Evolutionary conservation across 805 yeast genomes (phyloP).

Genomic region (Pichia rugopelliculosa): DNA sequence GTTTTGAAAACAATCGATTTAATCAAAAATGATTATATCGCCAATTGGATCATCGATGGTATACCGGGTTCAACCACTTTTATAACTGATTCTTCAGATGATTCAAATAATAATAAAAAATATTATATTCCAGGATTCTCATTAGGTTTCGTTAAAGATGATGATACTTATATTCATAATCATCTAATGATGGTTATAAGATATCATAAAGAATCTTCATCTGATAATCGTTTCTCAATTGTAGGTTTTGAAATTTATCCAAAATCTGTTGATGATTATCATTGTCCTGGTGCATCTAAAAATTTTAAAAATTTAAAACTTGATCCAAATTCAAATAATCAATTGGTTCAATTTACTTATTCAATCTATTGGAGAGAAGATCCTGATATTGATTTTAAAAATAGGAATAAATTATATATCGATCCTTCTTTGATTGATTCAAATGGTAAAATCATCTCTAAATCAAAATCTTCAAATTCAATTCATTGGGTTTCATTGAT

Average conservation of each 20-base stretch:
- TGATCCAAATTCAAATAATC: slow-evolving; percentile 33
- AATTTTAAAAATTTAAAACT: slow-evolving; percentile 52
- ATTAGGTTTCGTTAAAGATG: slow-evolving; percentile 59
- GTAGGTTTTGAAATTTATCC: slow-evolving; percentile 92
- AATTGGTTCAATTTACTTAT: slow-evolving; percentile 67
- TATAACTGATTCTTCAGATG: slow-evolving; percentile 40
- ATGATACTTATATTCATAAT: slow-evolving; percentile 60
- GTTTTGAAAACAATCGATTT: slow-evolving; percentile 51
- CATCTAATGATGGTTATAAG: slow-evolving; percentile 78
- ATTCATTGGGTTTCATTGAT: slow-evolving; percentile 76
- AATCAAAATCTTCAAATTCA: slow-evolving; percentile 27
- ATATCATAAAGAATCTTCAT: slow-evolving; percentile 48
- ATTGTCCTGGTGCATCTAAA: slow-evolving; percentile 70
- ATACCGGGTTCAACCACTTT: slow-evolving; percentile 86
- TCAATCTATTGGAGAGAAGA: slow-evolving; percentile 89
- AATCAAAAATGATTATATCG: slow-evolving; percentile 64
- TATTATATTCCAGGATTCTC: slow-evolving; percentile 87
- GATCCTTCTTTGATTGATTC: slow-evolving; percentile 27
- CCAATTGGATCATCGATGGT: slow-evolving; percentile 78
- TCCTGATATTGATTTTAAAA: slow-evolving; percentile 49
- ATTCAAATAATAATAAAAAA: slow-evolving; percentile 38
- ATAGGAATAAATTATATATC: slow-evolving; percentile 65
- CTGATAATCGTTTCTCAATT: slow-evolving; percentile 45
- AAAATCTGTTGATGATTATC: slow-evolving; percentile 57
- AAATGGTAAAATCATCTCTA: slow-evolving; percentile 18